Conservation (phyloP, 2,329 filamentous ascomycete species). For the Gremmenia infestans region DNA sequence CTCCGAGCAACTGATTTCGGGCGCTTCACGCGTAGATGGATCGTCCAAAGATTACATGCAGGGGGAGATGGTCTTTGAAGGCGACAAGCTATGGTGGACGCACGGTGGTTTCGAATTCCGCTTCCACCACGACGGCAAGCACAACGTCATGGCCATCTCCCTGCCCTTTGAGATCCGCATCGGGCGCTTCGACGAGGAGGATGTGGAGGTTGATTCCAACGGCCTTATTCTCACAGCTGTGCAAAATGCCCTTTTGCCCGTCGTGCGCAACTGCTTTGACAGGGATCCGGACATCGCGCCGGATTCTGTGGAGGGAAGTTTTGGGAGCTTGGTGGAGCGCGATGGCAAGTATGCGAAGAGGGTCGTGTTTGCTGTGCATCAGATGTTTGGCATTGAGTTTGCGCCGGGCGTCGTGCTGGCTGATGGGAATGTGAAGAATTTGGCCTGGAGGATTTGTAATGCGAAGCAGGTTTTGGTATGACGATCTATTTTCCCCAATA, state of each 20-base stretch:
- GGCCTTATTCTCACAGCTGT: slow-evolving; percentile 63
- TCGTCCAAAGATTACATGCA: slow-evolving; percentile 56
- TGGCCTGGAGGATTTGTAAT: slow-evolving; percentile 93
- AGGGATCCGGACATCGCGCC: slow-evolving; percentile 88
- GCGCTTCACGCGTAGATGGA: slow-evolving; percentile 38
- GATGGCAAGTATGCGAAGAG: slow-evolving; percentile 85
- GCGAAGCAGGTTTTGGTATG: slow-evolving; percentile 87
- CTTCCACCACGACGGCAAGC: slow-evolving; percentile 89
- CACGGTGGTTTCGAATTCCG: slow-evolving; percentile 95
- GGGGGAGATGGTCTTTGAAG: slow-evolving; percentile 82
- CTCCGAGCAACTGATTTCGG: slow-evolving; percentile 55
- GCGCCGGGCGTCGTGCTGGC: slow-evolving; percentile 87
- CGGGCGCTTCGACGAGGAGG: slow-evolving; percentile 71
- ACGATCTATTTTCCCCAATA: slow-evolving; percentile 34
- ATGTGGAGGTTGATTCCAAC: slow-evolving; percentile 54
- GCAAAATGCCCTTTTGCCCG: slow-evolving; percentile 71
- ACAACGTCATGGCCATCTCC: slow-evolving; percentile 91
- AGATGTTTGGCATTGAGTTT: slow-evolving; percentile 97
- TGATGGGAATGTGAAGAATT: slow-evolving; percentile 82
- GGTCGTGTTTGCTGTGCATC: slow-evolving; percentile 88
- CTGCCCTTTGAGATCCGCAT: slow-evolving; percentile 90
- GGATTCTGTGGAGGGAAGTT: slow-evolving; percentile 69
- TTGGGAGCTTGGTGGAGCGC: slow-evolving; percentile 78
- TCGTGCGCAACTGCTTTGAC: slow-evolving; percentile 90
- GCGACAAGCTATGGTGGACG: slow-evolving; percentile 96